Conservation (phyloP, 164 flowering plant genomes). For the Macadamia integrifolia region DNA sequence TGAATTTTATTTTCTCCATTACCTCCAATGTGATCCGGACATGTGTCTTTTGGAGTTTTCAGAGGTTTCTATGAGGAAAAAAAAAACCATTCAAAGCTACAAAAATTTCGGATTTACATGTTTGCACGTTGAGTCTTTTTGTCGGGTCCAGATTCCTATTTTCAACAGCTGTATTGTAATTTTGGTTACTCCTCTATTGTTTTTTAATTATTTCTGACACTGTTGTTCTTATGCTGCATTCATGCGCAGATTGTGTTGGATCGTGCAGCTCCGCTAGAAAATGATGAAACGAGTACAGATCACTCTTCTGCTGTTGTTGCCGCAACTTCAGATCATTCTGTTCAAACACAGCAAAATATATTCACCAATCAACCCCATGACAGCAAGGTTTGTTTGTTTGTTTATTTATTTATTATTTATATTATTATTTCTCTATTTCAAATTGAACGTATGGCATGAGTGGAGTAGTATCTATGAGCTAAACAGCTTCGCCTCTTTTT, state of each 20-base stretch:
- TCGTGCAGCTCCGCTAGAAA: constrained; percentile 18
- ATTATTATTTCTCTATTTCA: neutral
- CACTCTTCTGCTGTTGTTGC: constrained; percentile 6
- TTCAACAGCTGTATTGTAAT: too few relatives aligned
- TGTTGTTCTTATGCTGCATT: neutral
- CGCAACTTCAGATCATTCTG: constrained; percentile 9
- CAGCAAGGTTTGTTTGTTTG: constrained; percentile 3
- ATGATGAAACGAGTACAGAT: neutral
- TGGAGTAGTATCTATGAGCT: neutral
- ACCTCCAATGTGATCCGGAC: too few relatives aligned
- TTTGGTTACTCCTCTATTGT: neutral
- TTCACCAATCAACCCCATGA: constrained; percentile 11
- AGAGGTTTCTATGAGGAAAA: too few relatives aligned
- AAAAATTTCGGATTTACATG: neutral
- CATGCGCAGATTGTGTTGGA: constrained; percentile 18
- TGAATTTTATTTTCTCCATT: too few relatives aligned
- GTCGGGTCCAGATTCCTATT: too few relatives aligned
- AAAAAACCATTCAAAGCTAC: neutral
- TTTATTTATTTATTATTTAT: neutral
- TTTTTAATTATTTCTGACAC: neutral
- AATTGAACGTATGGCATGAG: neutral
- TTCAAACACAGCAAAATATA: constrained; percentile 3
- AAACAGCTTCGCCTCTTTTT: too few relatives aligned
- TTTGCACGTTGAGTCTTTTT: neutral
- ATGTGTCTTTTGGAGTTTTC: too few relatives aligned